Percentiles rank a stretch among this genome's conserved stretches.
phyloP scores from a whole-genome alignment of 805 yeast species.

The Wickerhamomyces sydowiorum region DNA sequence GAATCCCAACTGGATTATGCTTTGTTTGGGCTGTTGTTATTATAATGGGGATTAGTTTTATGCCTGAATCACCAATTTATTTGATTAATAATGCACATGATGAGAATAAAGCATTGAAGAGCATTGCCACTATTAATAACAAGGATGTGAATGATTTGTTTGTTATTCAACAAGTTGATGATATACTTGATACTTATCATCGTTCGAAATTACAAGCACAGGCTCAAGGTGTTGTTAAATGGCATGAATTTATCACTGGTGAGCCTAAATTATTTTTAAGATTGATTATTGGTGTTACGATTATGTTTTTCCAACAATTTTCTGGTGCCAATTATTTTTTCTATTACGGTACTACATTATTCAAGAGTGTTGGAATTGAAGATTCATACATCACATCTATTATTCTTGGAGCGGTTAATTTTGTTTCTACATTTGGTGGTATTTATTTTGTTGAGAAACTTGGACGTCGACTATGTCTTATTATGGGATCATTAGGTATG shows the following conservation, averaged over 20 bases:
- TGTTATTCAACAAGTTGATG: conserved; percentile 43
- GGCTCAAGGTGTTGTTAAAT: conserved; percentile 45
- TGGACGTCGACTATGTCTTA: conserved; percentile 48
- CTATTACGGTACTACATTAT: conserved; percentile 60
- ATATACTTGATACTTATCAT: conserved; percentile 38
- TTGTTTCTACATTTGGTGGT: conserved; percentile 48
- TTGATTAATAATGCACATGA: conserved; percentile 39
- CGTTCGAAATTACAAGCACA: conserved; percentile 44
- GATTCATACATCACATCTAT: conserved; percentile 60
- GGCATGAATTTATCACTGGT: conserved; percentile 58
- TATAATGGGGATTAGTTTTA: conserved; percentile 42
- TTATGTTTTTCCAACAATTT: conserved; percentile 59
- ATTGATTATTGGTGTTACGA: conserved; percentile 48
- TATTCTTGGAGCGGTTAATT: conserved; percentile 50
- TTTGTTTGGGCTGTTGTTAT: conserved; percentile 32
- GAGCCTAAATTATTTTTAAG: conserved; percentile 48
- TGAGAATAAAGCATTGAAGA: conserved; percentile 46
- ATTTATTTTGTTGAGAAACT: conserved; percentile 45
- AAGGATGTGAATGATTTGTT: conserved; percentile 38
- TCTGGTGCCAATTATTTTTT: conserved; percentile 64
- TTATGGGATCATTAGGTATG: conserved; percentile 50
- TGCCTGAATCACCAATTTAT: conserved; percentile 70
- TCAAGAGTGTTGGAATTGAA: conserved; percentile 49
- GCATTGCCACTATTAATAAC: conserved; percentile 51
- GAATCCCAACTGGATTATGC: conserved; percentile 54